Conservation (phyloP, 768 basidiomycete genomes). For the Tubosaeta sp. region DNA sequence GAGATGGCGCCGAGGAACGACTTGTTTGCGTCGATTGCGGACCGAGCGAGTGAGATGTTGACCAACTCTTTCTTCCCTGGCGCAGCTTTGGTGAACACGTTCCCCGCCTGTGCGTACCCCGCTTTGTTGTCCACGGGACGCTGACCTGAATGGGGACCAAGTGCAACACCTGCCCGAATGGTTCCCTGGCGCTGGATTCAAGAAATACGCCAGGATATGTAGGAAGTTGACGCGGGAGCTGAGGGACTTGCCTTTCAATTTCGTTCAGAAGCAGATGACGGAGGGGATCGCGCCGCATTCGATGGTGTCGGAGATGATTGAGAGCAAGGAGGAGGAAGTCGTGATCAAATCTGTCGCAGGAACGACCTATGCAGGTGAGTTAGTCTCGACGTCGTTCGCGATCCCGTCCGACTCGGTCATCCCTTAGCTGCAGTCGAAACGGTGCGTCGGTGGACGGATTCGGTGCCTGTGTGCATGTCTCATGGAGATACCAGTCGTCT, state of each 20-base stretch:
- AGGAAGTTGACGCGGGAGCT: constrained; percentile 15
- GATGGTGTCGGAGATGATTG: constrained; percentile 21
- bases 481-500: constrained; percentile 10
- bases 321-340: constrained; percentile 23
- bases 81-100: constrained; percentile 28
- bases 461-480: neutral
- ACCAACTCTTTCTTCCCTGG: constrained; percentile 28
- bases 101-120: constrained; percentile 24
- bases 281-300: constrained; percentile 16
- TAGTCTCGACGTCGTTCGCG: no score
- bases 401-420: neutral
- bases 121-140: neutral
- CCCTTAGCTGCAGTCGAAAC: constrained; percentile 20
- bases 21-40: constrained; percentile 28
- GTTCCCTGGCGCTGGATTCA: constrained; percentile 31
- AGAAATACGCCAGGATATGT: constrained; percentile 15
- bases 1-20: constrained; percentile 30
- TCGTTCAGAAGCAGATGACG: constrained; percentile 18
- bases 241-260: constrained; percentile 14
- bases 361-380: constrained; percentile 28
- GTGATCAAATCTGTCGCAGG: constrained; percentile 30
- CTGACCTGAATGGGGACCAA: neutral
- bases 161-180: constrained; percentile 28
- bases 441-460: constrained; percentile 5
- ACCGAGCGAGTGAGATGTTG: constrained; percentile 29